Evolutionary conservation across 495 filamentous ascomycete species (phyloP), one percentile per base, ranked within the genome.

Genomic region (Beverwykella pulmonaria): DNA sequence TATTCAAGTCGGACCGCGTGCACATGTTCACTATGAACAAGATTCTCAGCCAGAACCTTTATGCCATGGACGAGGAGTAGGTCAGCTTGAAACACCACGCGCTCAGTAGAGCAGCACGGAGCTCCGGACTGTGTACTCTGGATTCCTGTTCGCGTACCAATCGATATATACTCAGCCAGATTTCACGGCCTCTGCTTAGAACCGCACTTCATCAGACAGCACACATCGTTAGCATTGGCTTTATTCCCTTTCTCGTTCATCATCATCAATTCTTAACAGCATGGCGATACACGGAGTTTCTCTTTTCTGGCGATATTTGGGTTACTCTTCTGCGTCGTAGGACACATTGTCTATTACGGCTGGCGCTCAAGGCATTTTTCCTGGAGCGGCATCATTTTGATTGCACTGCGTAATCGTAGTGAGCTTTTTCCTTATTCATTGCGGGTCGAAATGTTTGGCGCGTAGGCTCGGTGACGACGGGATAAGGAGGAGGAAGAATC

Each of bases 21-120:
- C 91, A 97, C 71, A 98, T 98, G 95, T 98, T 98, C 73, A 92
- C 91, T 46, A 96, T 97, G 92, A 97, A 94, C 79, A 91, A 90
- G 76, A 84, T 91, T 22, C 82, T 91, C 14, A 85, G 83, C 59
- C 81, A 86, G 73, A 87, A 90, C 66, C 75, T 91, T 63, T 91
- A 87, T 71, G 83, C 80, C 36, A 77, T 79, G 36, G 87, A 88
- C 56, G 88, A 90, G 78, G 44, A 53, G 23, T 44, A 50, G 44
- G 15, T n/a, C 20, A 48, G 12, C 32, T 12, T 5, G 39, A 44
- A 14, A 7, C 6, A 3, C 5, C 9, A 4, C 3, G 8, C 17
- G 39, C 32, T 5, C 6, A 44, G 17, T 14, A 44, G 17, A 12
- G 39, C 32, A 34, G 32, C 32, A 34, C 32, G 12, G 12, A 34